Percentiles rank a stretch among this genome's conserved stretches.
These are phyloP conservation scores for Fragosphaeria purpurea DNA, from an alignment of 2,329 filamentous ascomycete species.

Conservation along the genomic window DNA sequence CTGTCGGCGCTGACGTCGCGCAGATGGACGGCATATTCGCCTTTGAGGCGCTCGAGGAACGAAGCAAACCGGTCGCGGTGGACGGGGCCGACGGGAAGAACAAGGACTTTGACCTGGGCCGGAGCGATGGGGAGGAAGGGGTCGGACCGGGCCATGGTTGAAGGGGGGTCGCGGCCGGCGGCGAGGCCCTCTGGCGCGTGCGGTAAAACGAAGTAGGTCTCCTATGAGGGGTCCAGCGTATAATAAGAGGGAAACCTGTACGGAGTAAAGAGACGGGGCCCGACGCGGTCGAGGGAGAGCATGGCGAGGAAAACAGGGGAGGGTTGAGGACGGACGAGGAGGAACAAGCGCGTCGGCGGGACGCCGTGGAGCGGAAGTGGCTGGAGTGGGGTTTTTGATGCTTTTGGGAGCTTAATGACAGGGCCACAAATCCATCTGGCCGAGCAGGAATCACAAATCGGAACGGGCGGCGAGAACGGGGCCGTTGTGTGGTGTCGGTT, in stretches of 20 bases:
- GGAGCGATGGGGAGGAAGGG: conserved; percentile 83
- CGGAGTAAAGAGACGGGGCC: too few species aligned
- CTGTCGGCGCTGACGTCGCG: conserved; percentile 79
- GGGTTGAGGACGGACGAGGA: not conserved
- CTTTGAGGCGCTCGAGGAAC: conserved; percentile 68
- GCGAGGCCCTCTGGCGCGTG: not conserved
- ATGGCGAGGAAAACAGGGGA: conserved; percentile 2
- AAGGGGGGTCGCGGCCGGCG: too few species aligned
- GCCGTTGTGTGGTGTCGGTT: too few species aligned
- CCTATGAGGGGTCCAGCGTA: too few species aligned
- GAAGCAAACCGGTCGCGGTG: conserved; percentile 68
- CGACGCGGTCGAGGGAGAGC: not conserved
- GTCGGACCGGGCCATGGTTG: conserved; percentile 44
- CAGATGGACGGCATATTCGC: conserved; percentile 72
- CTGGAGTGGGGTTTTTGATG: too few species aligned
- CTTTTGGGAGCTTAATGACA: too few species aligned
- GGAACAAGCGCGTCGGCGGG: not conserved
- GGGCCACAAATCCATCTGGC: too few species aligned
- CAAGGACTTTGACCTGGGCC: conserved; percentile 78
- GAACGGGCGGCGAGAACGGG: too few species aligned
- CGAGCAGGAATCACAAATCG: too few species aligned
- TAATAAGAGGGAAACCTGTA: too few species aligned
- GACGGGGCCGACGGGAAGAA: conserved; percentile 80
- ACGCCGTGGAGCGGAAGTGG: too few species aligned
- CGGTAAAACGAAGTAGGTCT: too few species aligned